Percentiles rank a stretch among this genome's conserved stretches.
These are phyloP conservation scores for Ceratocystis papillata DNA, from an alignment of 2,329 filamentous ascomycete genomes.

Conservation along the genomic window DNA sequence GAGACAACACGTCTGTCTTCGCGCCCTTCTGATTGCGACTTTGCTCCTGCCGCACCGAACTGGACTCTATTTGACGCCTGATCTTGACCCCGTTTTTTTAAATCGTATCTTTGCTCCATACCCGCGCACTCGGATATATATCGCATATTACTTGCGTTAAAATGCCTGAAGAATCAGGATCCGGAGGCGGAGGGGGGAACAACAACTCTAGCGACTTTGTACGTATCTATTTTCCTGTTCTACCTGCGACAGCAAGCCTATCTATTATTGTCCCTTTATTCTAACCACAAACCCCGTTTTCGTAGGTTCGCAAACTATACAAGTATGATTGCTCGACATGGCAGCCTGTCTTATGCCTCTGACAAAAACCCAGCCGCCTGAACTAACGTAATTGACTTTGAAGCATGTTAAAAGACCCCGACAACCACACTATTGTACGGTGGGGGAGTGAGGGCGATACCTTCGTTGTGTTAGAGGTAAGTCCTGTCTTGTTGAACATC, in stretches of 20 bases:
- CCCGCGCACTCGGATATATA: neutral
- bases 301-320: conserved; percentile 91
- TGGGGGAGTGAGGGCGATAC: conserved; percentile 94
- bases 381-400: conserved; percentile 30
- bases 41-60: too few species aligned
- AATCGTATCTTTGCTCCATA: neutral
- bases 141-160: neutral
- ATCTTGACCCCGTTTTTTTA: neutral
- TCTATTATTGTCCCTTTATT: neutral
- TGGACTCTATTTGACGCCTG: too few species aligned
- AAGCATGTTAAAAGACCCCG: conserved; percentile 93
- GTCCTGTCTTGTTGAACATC: conserved; percentile 1
- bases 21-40: neutral
- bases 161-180: conserved; percentile 20
- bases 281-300: conserved; percentile 20
- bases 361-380: conserved; percentile 13
- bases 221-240: conserved; percentile 36
- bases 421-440: conserved; percentile 82
- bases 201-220: conserved; percentile 96
- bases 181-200: conserved; percentile 42
- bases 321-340: conserved; percentile 52
- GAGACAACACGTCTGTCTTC: neutral
- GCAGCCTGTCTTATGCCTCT: conserved; percentile 16
- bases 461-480: conserved; percentile 92
- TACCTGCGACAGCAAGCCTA: neutral